Evolutionary conservation across 139 green algal genomes (phyloP).

Genomic region (Closterium sp.): DNA sequence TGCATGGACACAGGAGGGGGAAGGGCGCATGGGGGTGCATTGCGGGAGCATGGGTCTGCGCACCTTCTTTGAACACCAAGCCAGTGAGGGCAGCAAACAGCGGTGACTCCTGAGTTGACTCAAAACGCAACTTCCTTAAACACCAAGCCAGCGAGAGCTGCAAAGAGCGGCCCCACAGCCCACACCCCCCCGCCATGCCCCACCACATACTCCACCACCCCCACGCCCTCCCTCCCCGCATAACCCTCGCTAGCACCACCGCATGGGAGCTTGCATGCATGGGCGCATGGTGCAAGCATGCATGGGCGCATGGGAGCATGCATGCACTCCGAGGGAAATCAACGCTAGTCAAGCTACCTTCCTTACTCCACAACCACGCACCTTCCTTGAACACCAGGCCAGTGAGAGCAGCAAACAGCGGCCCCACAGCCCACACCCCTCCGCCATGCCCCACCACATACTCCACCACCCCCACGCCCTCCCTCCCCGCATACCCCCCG

Average conservation of each 20-base stretch:
- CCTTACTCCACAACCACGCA: not conserved
- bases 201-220: constrained; percentile 66
- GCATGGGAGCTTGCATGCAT: no score
- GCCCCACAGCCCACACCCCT: constrained; percentile 82
- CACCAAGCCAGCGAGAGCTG: constrained; percentile 80
- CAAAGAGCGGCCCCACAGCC: constrained; percentile 86
- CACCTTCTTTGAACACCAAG: constrained; percentile 83
- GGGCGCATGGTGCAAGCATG: no score
- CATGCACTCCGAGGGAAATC: no score
- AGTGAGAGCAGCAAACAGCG: constrained; percentile 84
- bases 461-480: constrained; percentile 57
- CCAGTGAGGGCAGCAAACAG: constrained; percentile 87
- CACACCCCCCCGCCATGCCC: constrained; percentile 72
- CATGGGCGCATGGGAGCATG: no score
- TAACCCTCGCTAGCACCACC: constrained; percentile 53
- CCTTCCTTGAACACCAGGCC: constrained; percentile 88
- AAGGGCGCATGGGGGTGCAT: no score
- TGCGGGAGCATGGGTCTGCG: no score
- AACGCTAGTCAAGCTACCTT: no score
- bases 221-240: constrained; percentile 52
- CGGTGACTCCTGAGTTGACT: no score
- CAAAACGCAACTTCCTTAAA: constrained; percentile 84
- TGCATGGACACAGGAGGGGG: no score
- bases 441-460: constrained; percentile 70
- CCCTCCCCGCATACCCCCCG: constrained; percentile 58